A percentile compares a stretch with the other conserved stretches of the same genome.
phyloP scores from a whole-genome alignment of 805 yeast genomes.

The Cephaloascus fragrans region DNA sequence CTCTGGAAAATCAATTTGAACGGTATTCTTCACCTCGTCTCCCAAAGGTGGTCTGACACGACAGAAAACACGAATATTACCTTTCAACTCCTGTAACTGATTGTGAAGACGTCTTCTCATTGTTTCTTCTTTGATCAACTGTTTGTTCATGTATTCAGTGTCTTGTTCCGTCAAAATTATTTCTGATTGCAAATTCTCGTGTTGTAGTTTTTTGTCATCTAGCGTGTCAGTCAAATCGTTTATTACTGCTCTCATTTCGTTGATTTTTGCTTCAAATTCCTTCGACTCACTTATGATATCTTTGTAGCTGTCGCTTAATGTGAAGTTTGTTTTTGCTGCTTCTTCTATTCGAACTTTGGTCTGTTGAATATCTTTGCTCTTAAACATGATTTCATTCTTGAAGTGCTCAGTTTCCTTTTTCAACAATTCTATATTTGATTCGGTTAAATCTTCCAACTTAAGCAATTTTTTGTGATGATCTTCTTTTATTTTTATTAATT shows the following conservation, averaged over 20 bases:
- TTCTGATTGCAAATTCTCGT: constrained; percentile 1
- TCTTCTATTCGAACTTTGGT: background rate
- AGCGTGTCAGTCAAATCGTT: background rate
- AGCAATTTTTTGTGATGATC: constrained; percentile 12
- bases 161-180: background rate
- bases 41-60: constrained; percentile 57
- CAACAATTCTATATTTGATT: constrained; percentile 8
- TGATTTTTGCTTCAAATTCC: background rate
- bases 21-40: constrained; percentile 3
- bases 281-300: background rate
- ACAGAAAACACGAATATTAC: constrained; percentile 87
- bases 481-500: constrained; percentile 15
- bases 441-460: constrained; percentile 7
- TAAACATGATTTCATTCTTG: constrained; percentile 2
- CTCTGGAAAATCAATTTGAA: constrained; percentile 9
- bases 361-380: background rate
- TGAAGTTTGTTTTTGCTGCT: background rate
- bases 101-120: constrained; percentile 60
- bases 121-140: constrained; percentile 39
- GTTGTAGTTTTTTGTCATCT: background rate
- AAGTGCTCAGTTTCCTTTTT: constrained; percentile 5
- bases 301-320: background rate
- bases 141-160: constrained; percentile 10
- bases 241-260: background rate
- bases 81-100: constrained; percentile 74